Conservation (phyloP, 306 rosid species). For the Pyrus bretschneideri region DNA sequence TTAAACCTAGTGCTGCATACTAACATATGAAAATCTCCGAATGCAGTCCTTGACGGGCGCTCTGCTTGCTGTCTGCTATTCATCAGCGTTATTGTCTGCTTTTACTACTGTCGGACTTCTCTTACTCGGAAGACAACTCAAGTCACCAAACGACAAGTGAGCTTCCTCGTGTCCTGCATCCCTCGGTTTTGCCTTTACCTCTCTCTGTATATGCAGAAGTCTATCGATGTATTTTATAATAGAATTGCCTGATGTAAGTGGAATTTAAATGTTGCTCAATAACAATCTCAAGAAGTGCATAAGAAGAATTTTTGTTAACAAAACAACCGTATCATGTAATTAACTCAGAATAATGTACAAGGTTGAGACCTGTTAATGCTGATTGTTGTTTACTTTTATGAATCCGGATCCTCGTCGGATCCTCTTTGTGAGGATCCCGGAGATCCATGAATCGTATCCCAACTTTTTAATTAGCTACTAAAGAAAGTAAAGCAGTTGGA, state of each 20-base stretch:
- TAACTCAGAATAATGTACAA: background rate
- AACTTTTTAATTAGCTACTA: too few species aligned
- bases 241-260: background rate
- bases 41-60: constrained; percentile 77
- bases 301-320: background rate
- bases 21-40: constrained; percentile 8
- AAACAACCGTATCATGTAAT: background rate
- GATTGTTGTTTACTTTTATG: background rate
- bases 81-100: constrained; percentile 58
- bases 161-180: constrained; percentile 3
- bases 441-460: too few species aligned
- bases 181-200: background rate
- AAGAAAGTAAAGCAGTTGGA: too few species aligned
- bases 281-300: background rate
- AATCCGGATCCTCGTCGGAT: too few species aligned
- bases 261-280: background rate
- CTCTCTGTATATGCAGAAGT: background rate
- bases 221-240: background rate
- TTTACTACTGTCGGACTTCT: constrained; percentile 57
- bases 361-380: background rate
- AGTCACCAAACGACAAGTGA: constrained; percentile 55
- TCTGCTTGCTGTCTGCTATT: constrained; percentile 61
- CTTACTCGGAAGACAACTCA: constrained; percentile 67
- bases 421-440: too few species aligned
- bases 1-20: background rate